A percentile compares a stretch with the other conserved stretches of the same genome.
Conservation (phyloP, 495 filamentous ascomycete genomes). For the Annulohypoxylon moriforme region DNA sequence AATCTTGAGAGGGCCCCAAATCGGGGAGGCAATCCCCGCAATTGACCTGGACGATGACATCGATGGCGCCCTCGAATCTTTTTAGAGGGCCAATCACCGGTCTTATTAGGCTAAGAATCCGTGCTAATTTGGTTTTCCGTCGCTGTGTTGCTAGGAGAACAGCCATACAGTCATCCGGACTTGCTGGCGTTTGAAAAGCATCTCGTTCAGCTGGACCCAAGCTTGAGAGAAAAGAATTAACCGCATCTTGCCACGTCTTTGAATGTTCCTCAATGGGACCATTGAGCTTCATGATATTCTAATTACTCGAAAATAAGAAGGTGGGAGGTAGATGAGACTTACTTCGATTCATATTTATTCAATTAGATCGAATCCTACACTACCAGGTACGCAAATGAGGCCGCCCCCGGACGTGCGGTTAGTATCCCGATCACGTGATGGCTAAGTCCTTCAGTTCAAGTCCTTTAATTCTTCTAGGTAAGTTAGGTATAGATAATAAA, state of each 20-base stretch:
- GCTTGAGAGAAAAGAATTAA: slow-evolving; percentile 29
- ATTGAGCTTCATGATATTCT: slow-evolving; percentile 9
- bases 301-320: background rate
- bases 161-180: slow-evolving; percentile 32
- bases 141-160: slow-evolving; percentile 34
- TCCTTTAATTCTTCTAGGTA: no score
- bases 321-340: background rate
- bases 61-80: slow-evolving; percentile 36
- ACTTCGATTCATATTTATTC: background rate
- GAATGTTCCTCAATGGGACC: background rate
- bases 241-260: slow-evolving; percentile 31
- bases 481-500: background rate
- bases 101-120: slow-evolving; percentile 31
- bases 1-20: slow-evolving; percentile 37
- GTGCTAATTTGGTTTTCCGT: slow-evolving; percentile 29
- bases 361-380: no score
- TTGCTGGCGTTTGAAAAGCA: slow-evolving; percentile 27
- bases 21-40: slow-evolving; percentile 37
- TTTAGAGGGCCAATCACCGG: slow-evolving; percentile 35
- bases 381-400: no score
- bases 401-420: no score
- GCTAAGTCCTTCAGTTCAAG: background rate
- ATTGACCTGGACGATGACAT: slow-evolving; percentile 40
- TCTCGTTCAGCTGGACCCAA: slow-evolving; percentile 24
- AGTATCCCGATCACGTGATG: background rate